Evolutionary conservation across 2,329 filamentous ascomycete genomes (phyloP), one percentile per base, ranked within the genome.

Genomic region (Paradendryphiella salina): DNA sequence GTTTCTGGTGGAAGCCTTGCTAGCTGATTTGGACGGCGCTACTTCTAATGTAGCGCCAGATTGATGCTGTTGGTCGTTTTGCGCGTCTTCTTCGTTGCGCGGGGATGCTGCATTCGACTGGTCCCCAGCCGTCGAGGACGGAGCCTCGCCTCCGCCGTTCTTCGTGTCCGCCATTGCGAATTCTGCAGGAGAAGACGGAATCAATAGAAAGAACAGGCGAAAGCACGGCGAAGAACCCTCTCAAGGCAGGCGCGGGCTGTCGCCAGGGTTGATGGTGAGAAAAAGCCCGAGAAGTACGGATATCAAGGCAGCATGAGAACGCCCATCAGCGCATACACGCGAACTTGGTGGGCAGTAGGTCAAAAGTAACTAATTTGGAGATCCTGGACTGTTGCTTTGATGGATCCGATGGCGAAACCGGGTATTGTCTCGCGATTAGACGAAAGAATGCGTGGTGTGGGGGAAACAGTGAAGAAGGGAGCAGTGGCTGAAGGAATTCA

Each of bases 281-380:
- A 60, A 54, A 56, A 55, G 61, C 60, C 65, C 60, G 62, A 59
- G 41, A 60, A 60, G 49, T 56, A 55, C 52, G 65, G 61, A 66
- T 71, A 70, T 73, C 70, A 71, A 67, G 61, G 64, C 61, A 65
- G 65, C 66, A 72, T 72, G 57, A 58, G 62, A 65, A 59, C 56
- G 63, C 59, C 60, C 52, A 59, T 67, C 56, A 61, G 69, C 67
- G 68, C 64, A 71, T 65, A 63, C 64, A 70, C 54, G 52, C 61
- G 56, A 60, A 65, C 64, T 51, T 56, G 53, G 45, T 44, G 57
- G 48, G 59, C 33, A 52, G 56, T 48, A 46, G 46, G 56, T 50
- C 34, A 52, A 56, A 60, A 54, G 57, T 38, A 38, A 50, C 40
- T 50, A 50, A 49, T 58, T 49, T 43, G 39, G 33, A 32, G 44